Conservation (phyloP, 1,139 yeast genomes). For the Nadsonia starkeyi-henricii region DNA sequence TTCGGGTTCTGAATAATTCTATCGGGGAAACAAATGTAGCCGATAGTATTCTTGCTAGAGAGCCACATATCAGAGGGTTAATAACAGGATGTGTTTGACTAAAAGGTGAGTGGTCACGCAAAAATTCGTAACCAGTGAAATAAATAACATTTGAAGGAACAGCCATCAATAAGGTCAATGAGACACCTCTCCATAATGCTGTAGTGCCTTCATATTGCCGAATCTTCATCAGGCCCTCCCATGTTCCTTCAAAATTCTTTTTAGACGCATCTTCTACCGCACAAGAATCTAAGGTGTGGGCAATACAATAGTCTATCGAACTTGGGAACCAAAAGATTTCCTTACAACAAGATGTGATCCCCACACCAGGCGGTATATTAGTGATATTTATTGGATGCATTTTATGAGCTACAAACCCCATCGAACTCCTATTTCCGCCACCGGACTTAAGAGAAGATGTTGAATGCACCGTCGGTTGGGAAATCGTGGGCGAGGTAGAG, state of each 20-base stretch:
- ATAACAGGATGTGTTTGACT: constrained; percentile 25
- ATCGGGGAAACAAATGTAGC: constrained; percentile 81
- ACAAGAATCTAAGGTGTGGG: constrained; percentile 23
- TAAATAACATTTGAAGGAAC: constrained; percentile 88
- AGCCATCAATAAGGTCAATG: constrained; percentile 75
- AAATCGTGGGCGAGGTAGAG: constrained; percentile 6
- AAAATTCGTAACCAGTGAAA: constrained; percentile 82
- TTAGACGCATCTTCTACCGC: constrained; percentile 23
- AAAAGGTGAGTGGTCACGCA: constrained; percentile 63
- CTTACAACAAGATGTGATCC: constrained; percentile 27
- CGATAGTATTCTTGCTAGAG: constrained; percentile 67
- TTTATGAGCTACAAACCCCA: not conserved
- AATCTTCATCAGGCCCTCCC: constrained; percentile 59
- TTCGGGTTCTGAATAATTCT: constrained; percentile 73
- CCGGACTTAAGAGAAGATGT: not conserved
- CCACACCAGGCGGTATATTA: constrained; percentile 18
- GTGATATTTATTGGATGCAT: constrained; percentile 4
- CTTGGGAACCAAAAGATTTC: constrained; percentile 29
- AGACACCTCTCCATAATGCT: constrained; percentile 82
- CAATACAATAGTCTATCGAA: constrained; percentile 27
- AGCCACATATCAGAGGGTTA: constrained; percentile 79
- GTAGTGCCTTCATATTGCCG: constrained; percentile 55
- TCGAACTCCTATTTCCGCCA: constrained; percentile 2
- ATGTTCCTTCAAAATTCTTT: constrained; percentile 38
- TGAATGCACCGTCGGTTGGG: constrained; percentile 3